phyloP scores from a whole-genome alignment of 2,329 filamentous ascomycete genomes.

The Aspergillus pseudonomiae region DNA sequence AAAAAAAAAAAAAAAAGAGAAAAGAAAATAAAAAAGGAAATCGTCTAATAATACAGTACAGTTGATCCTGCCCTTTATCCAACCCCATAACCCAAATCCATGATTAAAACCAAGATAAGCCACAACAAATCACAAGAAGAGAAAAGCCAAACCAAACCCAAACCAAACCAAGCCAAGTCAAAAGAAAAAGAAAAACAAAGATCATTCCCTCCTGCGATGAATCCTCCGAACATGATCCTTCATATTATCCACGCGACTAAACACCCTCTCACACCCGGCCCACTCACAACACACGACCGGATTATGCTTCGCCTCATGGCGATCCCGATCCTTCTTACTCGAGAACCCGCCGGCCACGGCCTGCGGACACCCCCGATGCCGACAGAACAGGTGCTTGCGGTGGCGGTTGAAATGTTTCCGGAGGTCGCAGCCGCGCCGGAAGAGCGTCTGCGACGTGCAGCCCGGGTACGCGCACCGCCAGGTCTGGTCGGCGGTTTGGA shows the following conservation, averaged over 20 bases:
- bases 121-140: neutral
- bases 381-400: conserved; percentile 64
- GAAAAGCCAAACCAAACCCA: neutral
- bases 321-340: conserved; percentile 63
- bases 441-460: conserved; percentile 61
- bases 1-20: no score
- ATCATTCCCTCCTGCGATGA: conserved; percentile 31
- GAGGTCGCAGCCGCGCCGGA: conserved; percentile 63
- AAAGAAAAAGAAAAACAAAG: neutral
- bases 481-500: conserved; percentile 39
- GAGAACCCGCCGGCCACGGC: conserved; percentile 61
- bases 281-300: conserved; percentile 62
- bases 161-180: neutral
- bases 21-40: neutral
- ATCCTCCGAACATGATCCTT: conserved; percentile 52
- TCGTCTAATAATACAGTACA: neutral
- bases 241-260: conserved; percentile 67
- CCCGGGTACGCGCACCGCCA: conserved; percentile 63
- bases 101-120: neutral
- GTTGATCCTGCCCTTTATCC: neutral
- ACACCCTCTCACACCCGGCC: conserved; percentile 60
- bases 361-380: conserved; percentile 61
- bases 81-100: neutral
- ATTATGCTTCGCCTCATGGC: conserved; percentile 66
- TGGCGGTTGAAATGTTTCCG: conserved; percentile 66